A percentile compares a stretch with the other conserved stretches of the same genome.
These are phyloP conservation scores for Triticum timopheevii DNA, from an alignment of 176 grass and related monocot genomes.

Conservation along the genomic window DNA sequence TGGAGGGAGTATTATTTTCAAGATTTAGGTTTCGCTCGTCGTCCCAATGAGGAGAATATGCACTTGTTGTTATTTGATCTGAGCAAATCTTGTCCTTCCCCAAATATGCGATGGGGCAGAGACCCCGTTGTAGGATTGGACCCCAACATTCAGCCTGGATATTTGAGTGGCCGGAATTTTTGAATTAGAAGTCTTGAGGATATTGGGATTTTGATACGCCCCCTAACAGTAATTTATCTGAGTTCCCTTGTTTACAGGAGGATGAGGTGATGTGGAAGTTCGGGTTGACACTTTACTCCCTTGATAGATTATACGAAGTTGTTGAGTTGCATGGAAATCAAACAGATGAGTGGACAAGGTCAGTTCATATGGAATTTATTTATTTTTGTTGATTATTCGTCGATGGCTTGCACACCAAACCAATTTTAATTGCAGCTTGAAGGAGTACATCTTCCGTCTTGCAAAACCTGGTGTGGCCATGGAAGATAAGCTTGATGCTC, in stretches of 20 bases:
- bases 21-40: too few relatives aligned
- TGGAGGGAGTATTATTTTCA: too few relatives aligned
- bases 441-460: slow-evolving; percentile 66
- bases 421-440: slow-evolving; percentile 50
- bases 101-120: too few relatives aligned
- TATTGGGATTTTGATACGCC: too few relatives aligned
- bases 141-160: too few relatives aligned
- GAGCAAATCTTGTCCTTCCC: too few relatives aligned
- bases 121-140: too few relatives aligned
- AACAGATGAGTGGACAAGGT: not conserved
- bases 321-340: not conserved
- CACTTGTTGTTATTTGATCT: too few relatives aligned
- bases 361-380: not conserved
- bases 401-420: not conserved
- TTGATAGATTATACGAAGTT: not conserved
- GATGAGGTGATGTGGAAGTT: not conserved
- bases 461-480: slow-evolving; percentile 59
- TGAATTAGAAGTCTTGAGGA: too few relatives aligned
- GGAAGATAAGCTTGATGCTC: slow-evolving; percentile 48
- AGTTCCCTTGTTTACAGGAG: not conserved
- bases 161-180: too few relatives aligned
- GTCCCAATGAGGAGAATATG: too few relatives aligned
- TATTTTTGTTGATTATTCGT: not conserved
- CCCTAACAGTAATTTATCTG: too few relatives aligned
- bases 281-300: not conserved